Base-by-base conservation (phyloP, 2,329 filamentous ascomycete species). In the Penicillium verrucosum region DNA sequence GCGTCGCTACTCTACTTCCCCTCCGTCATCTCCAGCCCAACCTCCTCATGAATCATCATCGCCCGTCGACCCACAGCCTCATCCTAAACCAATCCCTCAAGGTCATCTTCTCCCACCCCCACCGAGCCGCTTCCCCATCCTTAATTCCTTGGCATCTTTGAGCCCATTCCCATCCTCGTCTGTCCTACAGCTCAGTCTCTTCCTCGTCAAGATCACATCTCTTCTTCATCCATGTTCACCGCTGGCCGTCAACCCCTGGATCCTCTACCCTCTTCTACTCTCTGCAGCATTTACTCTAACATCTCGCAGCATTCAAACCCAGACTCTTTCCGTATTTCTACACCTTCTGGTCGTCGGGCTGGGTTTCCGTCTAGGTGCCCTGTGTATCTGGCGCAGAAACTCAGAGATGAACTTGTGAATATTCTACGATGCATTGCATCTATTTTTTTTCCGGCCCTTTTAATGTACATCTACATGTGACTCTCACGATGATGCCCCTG, bases 141-240 rank as follows among this genome's bases (percentile, higher is more conserved):
- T 68, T 49, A 62, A 69, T 45, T 59, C 59, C 44, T 12, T 66
- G 1, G 9, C 47, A 5, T 42, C 73, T 29, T 51, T 58, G 16
- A 51, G 71, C 7, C 63, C 64, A 71, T 73, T 71, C 4, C 63
- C 62, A 71, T 73, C 60, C 66, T 73, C 71, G 70, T 73, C 68
- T 47, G 51, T 76, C 5, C 61, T 82, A 21, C 86, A 87, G 46
- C 73, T 90, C 3, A 65, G 73, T 1, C 64, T 92, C 1, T 92
- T 96, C 65, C 70, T 88, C 6, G 62, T 82, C 48, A 96, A 96
- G 72, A 75, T 92, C 9, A 75, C 81, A 12, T 84, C 85, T 0
- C 74, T 94, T 10, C 80, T 82, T 3, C 80, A 82, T 45, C 83
- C 87, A 0, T 96, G 92, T 71, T 85, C 85, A 70, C 91, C 91